Conservation (phyloP, 1,284 basidiomycete species). For the Peniophora sp. region DNA sequence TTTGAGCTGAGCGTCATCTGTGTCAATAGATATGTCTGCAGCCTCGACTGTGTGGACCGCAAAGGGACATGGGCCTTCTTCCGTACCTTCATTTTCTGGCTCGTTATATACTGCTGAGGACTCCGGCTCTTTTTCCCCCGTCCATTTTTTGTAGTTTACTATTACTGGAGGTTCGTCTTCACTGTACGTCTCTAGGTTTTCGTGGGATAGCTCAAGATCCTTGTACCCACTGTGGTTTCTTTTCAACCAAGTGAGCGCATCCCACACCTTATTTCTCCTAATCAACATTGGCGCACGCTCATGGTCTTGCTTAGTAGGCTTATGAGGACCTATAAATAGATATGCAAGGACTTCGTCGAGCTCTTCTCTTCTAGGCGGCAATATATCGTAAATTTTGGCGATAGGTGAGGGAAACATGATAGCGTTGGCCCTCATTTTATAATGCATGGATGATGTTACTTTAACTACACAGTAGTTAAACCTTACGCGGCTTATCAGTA, state of each 20-base stretch:
- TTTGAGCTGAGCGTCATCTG: constrained; percentile 6
- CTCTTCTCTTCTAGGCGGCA: constrained; percentile 6
- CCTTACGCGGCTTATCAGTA: background rate
- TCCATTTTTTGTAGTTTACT: background rate
- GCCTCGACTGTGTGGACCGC: background rate
- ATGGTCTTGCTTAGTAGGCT: constrained; percentile 19
- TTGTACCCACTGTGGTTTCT: constrained; percentile 21
- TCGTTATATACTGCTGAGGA: background rate
- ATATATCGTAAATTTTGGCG: constrained; percentile 4
- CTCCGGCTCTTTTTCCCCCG: background rate
- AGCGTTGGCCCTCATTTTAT: background rate
- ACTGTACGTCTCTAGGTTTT: constrained; percentile 15
- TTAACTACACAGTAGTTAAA: background rate
- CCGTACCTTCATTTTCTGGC: constrained; percentile 7
- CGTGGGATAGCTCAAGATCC: constrained; percentile 16
- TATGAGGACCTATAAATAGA: constrained; percentile 8
- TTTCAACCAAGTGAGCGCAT: constrained; percentile 22
- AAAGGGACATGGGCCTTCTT: constrained; percentile 8
- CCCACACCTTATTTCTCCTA: constrained; percentile 7
- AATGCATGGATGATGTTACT: background rate
- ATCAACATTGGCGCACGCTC: constrained; percentile 19
- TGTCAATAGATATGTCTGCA: background rate
- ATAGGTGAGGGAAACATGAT: background rate
- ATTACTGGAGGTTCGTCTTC: background rate
- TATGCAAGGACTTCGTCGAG: constrained; percentile 9